phyloP scores from a whole-genome alignment of 768 basidiomycete species.

The Dioszegia aurantiaca region DNA sequence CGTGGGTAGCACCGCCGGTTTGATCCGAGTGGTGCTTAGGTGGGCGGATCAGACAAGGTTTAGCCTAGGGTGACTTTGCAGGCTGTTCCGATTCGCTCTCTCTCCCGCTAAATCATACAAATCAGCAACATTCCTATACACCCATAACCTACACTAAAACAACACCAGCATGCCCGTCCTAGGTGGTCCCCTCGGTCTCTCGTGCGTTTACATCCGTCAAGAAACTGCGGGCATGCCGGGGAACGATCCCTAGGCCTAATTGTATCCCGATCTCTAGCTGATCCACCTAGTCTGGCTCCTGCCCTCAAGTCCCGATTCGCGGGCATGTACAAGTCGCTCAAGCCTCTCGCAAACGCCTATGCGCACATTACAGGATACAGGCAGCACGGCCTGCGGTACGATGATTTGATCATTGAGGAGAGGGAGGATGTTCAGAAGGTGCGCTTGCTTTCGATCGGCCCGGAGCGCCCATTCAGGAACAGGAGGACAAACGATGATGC shows the following conservation, averaged over 20 bases:
- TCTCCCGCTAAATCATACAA: neutral
- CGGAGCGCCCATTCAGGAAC: no score
- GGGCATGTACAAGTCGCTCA: slow-evolving; percentile 59
- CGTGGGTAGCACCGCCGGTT: no score
- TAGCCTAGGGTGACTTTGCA: neutral
- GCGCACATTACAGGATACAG: slow-evolving; percentile 77
- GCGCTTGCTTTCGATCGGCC: slow-evolving; percentile 7
- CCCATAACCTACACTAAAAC: neutral
- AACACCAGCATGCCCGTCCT: slow-evolving; percentile 30
- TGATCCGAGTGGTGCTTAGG: no score
- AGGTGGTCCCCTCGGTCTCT: slow-evolving; percentile 44
- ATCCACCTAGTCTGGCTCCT: slow-evolving; percentile 4
- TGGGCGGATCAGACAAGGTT: no score
- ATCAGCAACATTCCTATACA: neutral
- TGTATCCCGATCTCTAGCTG: slow-evolving; percentile 1
- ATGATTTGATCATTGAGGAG: slow-evolving; percentile 67
- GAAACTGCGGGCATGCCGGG: no score
- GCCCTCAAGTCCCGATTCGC: slow-evolving; percentile 8
- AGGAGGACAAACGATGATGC: no score
- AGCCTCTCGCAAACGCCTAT: slow-evolving; percentile 80
- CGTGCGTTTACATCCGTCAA: slow-evolving; percentile 32
- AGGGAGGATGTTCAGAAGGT: slow-evolving; percentile 48
- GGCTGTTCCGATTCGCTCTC: slow-evolving; percentile 5
- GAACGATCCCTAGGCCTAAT: no score
- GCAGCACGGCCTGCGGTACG: slow-evolving; percentile 82